Conservation (phyloP, 2,329 filamentous ascomycete species). For the Ophiostoma quercus region DNA sequence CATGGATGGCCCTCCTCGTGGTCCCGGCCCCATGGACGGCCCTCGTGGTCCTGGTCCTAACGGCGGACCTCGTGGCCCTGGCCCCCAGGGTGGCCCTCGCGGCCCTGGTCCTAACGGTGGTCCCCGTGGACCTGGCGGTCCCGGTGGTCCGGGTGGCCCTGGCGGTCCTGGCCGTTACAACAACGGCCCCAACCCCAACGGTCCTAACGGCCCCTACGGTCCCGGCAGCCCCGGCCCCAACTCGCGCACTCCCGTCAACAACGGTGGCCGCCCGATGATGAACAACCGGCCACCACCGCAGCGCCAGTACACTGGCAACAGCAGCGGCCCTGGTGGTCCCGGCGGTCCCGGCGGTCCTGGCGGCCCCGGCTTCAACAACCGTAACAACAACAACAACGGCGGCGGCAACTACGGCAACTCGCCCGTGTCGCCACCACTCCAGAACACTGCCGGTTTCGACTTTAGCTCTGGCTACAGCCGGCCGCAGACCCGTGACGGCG, state of each 20-base stretch:
- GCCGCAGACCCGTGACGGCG: constrained; percentile 16
- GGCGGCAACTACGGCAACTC: constrained; percentile 18
- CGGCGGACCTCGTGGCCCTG: not conserved
- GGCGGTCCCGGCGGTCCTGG: not conserved
- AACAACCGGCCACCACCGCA: constrained; percentile 31
- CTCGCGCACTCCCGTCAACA: constrained; percentile 1
- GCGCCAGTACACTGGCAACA: constrained; percentile 34
- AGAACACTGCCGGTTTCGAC: constrained; percentile 28
- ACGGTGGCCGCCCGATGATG: not conserved
- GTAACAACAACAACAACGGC: constrained; percentile 18
- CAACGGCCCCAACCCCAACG: not conserved
- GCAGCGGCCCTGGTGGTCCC: not conserved
- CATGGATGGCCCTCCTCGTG: not conserved
- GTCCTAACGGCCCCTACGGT: not conserved
- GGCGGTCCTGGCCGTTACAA: not conserved
- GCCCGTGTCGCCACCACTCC: constrained; percentile 24
- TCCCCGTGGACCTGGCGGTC: constrained; percentile 1
- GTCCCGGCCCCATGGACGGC: not conserved
- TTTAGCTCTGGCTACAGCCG: constrained; percentile 27
- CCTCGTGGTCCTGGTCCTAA: not conserved
- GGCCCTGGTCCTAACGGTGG: not conserved
- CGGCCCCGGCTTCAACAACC: constrained; percentile 19
- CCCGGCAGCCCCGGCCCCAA: constrained; percentile 1
- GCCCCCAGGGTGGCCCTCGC: too few species aligned
- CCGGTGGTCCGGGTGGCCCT: not conserved